Conservation (phyloP, 225 moss, liverwort and hornwort species). For the Neckera pumila region DNA sequence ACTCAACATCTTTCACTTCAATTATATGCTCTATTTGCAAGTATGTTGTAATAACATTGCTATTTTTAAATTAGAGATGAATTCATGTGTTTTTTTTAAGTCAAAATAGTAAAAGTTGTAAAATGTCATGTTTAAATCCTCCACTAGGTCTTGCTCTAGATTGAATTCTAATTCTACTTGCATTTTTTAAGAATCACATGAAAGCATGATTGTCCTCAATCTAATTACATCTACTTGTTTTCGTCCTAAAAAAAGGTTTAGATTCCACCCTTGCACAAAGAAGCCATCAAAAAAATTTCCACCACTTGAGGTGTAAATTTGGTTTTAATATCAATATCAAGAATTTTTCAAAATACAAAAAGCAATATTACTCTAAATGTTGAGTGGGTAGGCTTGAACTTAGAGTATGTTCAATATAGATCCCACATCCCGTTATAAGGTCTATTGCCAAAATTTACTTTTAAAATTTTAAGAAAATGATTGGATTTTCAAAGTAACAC, state of each 20-base stretch:
- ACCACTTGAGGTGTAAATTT: background rate
- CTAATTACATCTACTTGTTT: background rate
- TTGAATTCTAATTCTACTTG: too few species aligned
- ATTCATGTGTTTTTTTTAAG: too few species aligned
- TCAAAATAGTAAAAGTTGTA: too few species aligned
- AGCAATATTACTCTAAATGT: background rate
- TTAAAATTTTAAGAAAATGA: too few species aligned
- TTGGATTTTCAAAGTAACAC: background rate
- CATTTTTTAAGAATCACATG: too few species aligned
- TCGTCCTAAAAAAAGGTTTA: background rate
- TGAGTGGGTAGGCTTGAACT: background rate
- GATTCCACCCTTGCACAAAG: background rate
- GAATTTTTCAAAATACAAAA: background rate
- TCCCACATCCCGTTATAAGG: background rate
- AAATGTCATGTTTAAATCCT: too few species aligned
- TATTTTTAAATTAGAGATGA: too few species aligned
- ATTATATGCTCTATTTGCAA: too few species aligned
- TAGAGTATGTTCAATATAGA: background rate
- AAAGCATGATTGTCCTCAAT: background rate
- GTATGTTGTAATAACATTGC: too few species aligned
- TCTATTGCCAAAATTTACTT: background rate
- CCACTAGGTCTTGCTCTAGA: too few species aligned
- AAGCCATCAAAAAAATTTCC: fast-evolving
- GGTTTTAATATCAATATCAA: background rate
- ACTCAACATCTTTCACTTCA: too few species aligned